A percentile compares a stretch with the other conserved stretches of the same genome.
phyloP scores from a whole-genome alignment of 169 alveolate species.

The Plasmodium ovale region DNA sequence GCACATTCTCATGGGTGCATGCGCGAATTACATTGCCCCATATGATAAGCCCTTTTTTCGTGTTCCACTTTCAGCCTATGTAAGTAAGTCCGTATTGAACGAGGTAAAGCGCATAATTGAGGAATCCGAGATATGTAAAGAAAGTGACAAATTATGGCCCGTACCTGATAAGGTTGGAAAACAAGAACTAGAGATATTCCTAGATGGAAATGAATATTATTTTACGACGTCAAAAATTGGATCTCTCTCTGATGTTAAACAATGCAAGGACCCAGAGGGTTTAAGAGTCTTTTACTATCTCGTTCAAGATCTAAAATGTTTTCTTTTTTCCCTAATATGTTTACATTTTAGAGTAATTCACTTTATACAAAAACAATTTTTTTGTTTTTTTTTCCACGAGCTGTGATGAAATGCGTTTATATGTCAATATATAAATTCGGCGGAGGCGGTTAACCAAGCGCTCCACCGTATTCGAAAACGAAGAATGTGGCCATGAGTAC shows the following conservation, averaged over 20 bases:
- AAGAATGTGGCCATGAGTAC: neutral
- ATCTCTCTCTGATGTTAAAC: conserved; percentile 92
- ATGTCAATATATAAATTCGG: too few relatives aligned
- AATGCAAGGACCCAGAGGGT: conserved; percentile 95
- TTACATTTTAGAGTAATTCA: conserved; percentile 93
- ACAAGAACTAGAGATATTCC: conserved; percentile 96
- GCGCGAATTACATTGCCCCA: neutral
- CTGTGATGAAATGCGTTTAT: too few relatives aligned
- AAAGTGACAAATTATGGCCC: conserved; percentile 96
- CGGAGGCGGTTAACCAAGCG: too few relatives aligned
- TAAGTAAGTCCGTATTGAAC: conserved; percentile 85
- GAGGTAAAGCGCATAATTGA: conserved; percentile 91
- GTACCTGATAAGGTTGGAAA: conserved; percentile 96
- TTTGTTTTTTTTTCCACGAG: neutral
- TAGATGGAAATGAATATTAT: conserved; percentile 88
- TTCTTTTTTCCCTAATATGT: conserved; percentile 93
- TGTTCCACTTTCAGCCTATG: conserved; percentile 79
- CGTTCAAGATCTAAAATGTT: conserved; percentile 95
- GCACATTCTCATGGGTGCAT: neutral
- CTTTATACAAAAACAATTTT: neutral
- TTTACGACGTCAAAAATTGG: conserved; percentile 95
- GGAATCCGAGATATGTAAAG: conserved; percentile 93
- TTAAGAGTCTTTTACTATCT: conserved; percentile 94
- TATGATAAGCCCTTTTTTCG: neutral
- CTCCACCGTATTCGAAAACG: too few relatives aligned